A percentile compares a stretch with the other conserved stretches of the same genome.
Evolutionary conservation across 805 yeast species (phyloP).

Genomic region (Lachancea mirantina): DNA sequence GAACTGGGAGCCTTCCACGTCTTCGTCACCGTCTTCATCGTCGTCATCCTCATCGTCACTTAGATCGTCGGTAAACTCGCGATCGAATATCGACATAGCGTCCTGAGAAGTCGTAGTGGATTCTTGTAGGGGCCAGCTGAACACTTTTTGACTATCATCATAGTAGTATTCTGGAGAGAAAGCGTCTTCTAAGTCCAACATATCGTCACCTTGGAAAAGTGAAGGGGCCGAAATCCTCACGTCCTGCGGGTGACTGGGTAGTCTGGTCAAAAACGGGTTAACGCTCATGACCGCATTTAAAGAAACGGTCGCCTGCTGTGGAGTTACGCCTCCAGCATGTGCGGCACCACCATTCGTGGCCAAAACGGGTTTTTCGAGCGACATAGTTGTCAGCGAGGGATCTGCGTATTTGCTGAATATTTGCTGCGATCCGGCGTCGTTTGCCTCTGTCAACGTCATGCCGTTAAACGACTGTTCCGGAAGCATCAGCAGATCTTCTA

Average conservation of each 20-base stretch:
- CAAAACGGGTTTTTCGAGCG: slow-evolving; percentile 8
- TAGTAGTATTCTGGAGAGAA: slow-evolving; percentile 17
- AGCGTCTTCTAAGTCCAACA: slow-evolving; percentile 5
- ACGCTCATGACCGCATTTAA: slow-evolving; percentile 19
- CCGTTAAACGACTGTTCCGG: slow-evolving; percentile 5
- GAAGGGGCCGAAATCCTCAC: slow-evolving; percentile 8
- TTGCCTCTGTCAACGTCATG: background rate
- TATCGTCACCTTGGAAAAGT: slow-evolving; percentile 8
- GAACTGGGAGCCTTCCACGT: background rate
- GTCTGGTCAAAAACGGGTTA: slow-evolving; percentile 13
- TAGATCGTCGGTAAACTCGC: slow-evolving; percentile 26
- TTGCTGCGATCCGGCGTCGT: slow-evolving; percentile 2
- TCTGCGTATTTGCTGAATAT: slow-evolving; percentile 30
- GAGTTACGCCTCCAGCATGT: slow-evolving; percentile 7
- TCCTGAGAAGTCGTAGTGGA: slow-evolving; percentile 18
- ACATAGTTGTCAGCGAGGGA: slow-evolving; percentile 29
- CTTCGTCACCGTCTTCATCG: slow-evolving; percentile 8
- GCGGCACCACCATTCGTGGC: slow-evolving; percentile 3
- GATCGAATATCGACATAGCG: slow-evolving; percentile 26
- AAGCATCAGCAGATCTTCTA: slow-evolving; percentile 5
- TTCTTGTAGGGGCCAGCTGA: slow-evolving; percentile 23
- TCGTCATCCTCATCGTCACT: slow-evolving; percentile 25
- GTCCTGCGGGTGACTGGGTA: slow-evolving; percentile 5
- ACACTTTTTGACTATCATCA: slow-evolving; percentile 14
- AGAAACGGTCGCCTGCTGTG: slow-evolving; percentile 23